These are phyloP conservation scores for Trifolium dubium DNA, from an alignment of 306 rosid genomes.

Conservation along the genomic window DNA sequence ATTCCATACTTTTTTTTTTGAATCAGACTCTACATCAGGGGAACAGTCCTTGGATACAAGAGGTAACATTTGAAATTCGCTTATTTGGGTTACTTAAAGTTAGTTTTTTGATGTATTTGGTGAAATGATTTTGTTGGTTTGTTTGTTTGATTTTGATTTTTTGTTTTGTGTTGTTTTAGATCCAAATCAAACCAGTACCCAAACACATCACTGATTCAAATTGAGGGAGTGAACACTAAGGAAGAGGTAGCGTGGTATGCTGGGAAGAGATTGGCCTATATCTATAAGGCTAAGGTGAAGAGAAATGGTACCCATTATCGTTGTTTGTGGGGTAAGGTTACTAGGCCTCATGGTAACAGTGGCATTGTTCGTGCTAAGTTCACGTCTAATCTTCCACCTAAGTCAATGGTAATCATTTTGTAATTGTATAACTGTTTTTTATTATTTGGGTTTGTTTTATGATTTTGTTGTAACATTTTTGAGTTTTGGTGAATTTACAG, in stretches of 20 bases:
- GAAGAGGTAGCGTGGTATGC: constrained; percentile 90
- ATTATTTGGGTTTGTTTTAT: neutral
- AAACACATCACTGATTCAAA: constrained; percentile 76
- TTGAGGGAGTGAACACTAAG: constrained; percentile 93
- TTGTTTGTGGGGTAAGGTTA: constrained; percentile 93
- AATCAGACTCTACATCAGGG: constrained; percentile 81
- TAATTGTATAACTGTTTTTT: neutral
- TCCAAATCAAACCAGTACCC: constrained; percentile 96
- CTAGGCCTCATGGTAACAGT: constrained; percentile 89
- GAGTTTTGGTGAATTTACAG: constrained; percentile 44
- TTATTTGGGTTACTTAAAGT: neutral
- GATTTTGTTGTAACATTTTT: neutral
- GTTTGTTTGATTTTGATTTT: neutral
- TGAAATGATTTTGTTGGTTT: neutral
- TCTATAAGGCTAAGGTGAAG: constrained; percentile 95
- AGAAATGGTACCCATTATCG: constrained; percentile 80
- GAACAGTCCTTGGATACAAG: constrained; percentile 89
- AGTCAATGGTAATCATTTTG: constrained; percentile 66
- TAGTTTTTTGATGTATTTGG: neutral
- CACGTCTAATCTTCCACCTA: constrained; percentile 89
- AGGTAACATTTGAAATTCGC: constrained; percentile 50
- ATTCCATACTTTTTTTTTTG: neutral
- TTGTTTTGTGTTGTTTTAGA: constrained; percentile 43
- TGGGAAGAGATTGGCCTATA: constrained; percentile 85
- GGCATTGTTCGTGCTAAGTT: constrained; percentile 90